phyloP scores from a whole-genome alignment of 148 eudicot genomes.

The Chenopodium formosanum region DNA sequence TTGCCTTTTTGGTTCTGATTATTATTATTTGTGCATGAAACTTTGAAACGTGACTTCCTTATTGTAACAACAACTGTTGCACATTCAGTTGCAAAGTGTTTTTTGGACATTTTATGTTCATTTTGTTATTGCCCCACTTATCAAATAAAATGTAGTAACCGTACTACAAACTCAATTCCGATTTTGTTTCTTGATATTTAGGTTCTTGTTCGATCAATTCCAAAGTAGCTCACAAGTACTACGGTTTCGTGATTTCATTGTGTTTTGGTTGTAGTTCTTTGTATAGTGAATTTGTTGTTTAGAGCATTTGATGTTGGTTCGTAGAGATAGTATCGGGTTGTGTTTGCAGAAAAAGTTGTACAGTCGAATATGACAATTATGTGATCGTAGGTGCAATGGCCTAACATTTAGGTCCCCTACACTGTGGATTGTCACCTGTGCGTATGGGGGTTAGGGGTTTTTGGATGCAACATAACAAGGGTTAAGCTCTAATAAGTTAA shows the following conservation, averaged over 20 bases:
- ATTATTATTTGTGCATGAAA: slow-evolving; percentile 3
- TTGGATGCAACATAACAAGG: no score
- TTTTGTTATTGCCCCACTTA: background rate
- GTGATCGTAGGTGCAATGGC: no score
- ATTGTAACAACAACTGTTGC: background rate
- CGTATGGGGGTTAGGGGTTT: no score
- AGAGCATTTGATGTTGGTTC: background rate
- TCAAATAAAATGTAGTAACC: background rate
- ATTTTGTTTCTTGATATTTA: background rate
- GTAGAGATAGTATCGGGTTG: no score
- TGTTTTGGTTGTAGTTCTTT: background rate
- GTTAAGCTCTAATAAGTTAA: no score
- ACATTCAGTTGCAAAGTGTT: background rate
- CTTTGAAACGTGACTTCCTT: slow-evolving; percentile 18
- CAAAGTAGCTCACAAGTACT: background rate
- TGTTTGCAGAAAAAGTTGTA: no score
- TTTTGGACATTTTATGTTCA: background rate
- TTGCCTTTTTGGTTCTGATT: background rate
- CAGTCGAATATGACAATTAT: no score
- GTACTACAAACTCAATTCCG: background rate
- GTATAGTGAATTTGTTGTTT: background rate
- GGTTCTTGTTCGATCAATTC: background rate
- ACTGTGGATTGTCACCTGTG: no score
- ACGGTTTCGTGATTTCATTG: background rate
- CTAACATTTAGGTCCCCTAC: no score